Conservation (phyloP, 495 filamentous ascomycete genomes). For the Extremus antarcticus region DNA sequence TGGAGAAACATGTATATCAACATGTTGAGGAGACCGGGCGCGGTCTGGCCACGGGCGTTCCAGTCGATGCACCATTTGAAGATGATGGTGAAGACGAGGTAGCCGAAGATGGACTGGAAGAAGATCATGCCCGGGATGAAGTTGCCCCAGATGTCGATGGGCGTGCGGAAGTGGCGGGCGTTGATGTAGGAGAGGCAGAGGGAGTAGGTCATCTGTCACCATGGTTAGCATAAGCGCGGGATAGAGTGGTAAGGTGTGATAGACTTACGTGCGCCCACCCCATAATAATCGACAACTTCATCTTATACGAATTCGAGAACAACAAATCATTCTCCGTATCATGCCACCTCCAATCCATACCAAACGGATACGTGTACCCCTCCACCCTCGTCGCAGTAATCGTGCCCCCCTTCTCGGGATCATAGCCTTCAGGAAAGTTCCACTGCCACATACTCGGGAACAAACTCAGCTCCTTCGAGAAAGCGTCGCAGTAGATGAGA, state of each 20-base stretch:
- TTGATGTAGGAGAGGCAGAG: constrained; percentile 89
- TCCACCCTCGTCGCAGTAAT: constrained; percentile 55
- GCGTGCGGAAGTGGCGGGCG: constrained; percentile 82
- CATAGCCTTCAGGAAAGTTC: constrained; percentile 48
- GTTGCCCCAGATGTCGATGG: constrained; percentile 91
- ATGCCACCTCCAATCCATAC: constrained; percentile 95
- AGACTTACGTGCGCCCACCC: constrained; percentile 75
- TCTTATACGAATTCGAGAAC: constrained; percentile 97
- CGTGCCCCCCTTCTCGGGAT: constrained; percentile 37
- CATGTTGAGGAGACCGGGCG: constrained; percentile 93
- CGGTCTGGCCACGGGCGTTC: constrained; percentile 49
- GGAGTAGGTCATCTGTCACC: constrained; percentile 81
- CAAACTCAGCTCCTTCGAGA: constrained; percentile 80
- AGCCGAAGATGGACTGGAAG: constrained; percentile 98
- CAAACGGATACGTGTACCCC: constrained; percentile 82
- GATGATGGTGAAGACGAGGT: constrained; percentile 83
- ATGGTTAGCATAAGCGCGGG: constrained; percentile 3
- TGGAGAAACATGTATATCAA: constrained; percentile 98
- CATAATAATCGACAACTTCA: constrained; percentile 96
- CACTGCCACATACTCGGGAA: constrained; percentile 87
- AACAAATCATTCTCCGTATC: constrained; percentile 85
- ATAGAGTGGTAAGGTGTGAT: background rate
- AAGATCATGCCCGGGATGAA: constrained; percentile 98
- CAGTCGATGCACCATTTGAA: constrained; percentile 97
- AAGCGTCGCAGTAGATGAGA: constrained; percentile 94